These are phyloP conservation scores for Madurella mycetomatis DNA, from an alignment of 2,329 filamentous ascomycete species.

Conservation along the genomic window DNA sequence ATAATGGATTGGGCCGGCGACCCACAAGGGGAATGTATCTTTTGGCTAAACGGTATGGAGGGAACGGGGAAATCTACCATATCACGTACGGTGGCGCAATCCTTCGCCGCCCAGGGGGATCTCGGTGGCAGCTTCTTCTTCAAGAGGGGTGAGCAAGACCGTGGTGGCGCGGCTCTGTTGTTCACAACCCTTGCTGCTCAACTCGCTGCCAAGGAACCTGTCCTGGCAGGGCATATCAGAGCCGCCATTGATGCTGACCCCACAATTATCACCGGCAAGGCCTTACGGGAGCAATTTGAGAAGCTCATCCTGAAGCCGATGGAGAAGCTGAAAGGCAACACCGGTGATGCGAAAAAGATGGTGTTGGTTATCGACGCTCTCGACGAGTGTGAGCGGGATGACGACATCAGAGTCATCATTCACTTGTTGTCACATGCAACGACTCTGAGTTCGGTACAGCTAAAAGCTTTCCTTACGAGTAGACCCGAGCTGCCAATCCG, in stretches of 20 bases:
- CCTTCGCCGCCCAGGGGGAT: conserved; percentile 6
- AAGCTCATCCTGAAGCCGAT: conserved; percentile 37
- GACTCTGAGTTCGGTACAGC: conserved; percentile 9
- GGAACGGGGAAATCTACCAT: conserved; percentile 40
- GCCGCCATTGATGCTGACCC: conserved; percentile 31
- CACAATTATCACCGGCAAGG: conserved; percentile 21
- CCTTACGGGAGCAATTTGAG: conserved; percentile 36
- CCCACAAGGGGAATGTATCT: conserved; percentile 26
- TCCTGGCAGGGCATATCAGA: conserved; percentile 26
- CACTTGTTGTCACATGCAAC: conserved; percentile 24
- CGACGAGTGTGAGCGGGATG: conserved; percentile 26
- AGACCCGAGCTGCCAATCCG: conserved; percentile 38
- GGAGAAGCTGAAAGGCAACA: no score
- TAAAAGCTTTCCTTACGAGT: conserved; percentile 40
- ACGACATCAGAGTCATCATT: conserved; percentile 31
- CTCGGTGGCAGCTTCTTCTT: no score
- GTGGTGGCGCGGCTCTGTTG: conserved; percentile 29
- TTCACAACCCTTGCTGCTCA: conserved; percentile 38
- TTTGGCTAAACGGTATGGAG: conserved; percentile 38
- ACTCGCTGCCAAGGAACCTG: conserved; percentile 28
- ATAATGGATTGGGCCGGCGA: conserved; percentile 30
- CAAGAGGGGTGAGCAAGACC: no score
- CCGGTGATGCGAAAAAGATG: background rate
- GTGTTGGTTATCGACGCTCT: conserved; percentile 10
- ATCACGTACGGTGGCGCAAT: conserved; percentile 30